Percentiles rank a stretch among this genome's conserved stretches.
phyloP scores from a whole-genome alignment of 345 rosid species.

The Eucalyptus fibrosa region DNA sequence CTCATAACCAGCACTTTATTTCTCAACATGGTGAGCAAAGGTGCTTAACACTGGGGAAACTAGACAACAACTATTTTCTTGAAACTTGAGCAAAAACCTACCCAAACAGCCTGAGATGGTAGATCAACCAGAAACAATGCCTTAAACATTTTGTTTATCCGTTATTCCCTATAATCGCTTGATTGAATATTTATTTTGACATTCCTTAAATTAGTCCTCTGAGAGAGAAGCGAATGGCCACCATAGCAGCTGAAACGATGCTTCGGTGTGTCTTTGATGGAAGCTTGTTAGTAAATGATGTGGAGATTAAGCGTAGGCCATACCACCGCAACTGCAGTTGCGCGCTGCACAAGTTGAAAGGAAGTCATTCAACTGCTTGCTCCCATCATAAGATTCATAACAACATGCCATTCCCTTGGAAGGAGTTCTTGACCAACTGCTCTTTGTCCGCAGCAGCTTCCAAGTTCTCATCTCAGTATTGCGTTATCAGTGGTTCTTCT shows the following conservation, averaged over 20 bases:
- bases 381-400: too few relatives aligned
- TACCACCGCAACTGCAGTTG: slow-evolving; percentile 1
- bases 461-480: too few relatives aligned
- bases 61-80: background rate
- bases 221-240: background rate
- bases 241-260: background rate
- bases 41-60: background rate
- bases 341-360: background rate
- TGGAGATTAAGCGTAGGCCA: background rate
- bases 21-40: background rate
- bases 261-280: background rate
- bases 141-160: background rate
- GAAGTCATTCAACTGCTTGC: background rate
- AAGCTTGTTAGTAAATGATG: background rate
- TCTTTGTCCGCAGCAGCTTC: too few relatives aligned
- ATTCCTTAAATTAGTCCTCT: background rate
- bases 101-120: background rate
- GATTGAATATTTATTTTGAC: background rate
- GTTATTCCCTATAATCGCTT: background rate
- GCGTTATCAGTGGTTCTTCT: too few relatives aligned
- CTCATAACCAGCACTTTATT: background rate
- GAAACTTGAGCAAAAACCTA: background rate
- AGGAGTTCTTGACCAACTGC: too few relatives aligned
- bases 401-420: background rate
- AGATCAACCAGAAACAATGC: background rate